Base-by-base conservation (phyloP, 176 grass and related monocot genomes). In the Lolium rigidum region DNA sequence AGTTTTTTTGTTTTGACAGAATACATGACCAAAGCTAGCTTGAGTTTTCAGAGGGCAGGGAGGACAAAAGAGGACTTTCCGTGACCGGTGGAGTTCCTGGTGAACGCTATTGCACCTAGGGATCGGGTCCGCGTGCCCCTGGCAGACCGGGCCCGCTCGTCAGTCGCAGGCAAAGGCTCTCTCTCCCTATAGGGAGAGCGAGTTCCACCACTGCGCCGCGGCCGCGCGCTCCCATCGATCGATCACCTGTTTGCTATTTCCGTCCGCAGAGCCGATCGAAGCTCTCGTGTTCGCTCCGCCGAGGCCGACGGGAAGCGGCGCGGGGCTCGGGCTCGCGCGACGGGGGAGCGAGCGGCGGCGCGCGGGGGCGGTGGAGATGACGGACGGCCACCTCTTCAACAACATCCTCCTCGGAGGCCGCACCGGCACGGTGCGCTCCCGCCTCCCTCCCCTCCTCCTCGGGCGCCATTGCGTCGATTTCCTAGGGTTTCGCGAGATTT, bases 321-420 rank as follows among this genome's bases (percentile, higher is more conserved):
- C 83, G n/a, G n/a, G 83, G 81, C 48, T 43, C 41, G 41, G 67
- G 46, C 9, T 15, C 55, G 47, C 6, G 31, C 55, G 55, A 54
- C 4, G 64, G 37, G 70, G 4, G 39, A 54, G 44, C 58, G 4
- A 59, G 80, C 24, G 80, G 49, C 70, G 54, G 38, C 78, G 15
- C 31, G 31, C 31, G 48, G 37, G 74, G 83, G 81, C 48, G 51
- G 31, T 2, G 31, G 84, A 82, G 66, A 95, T 95, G 91, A 52
- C 93, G 69, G 93, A 95, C 74, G 93, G 93, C 5, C 96, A 94
- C 70, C 57, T 81, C 62, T 98, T 95, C 88, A 89, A 90, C 69
- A 90, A 82, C 80, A 95, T 98, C 81, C 88, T 94, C 74, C 93
- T 98, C 79, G 93, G 96, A 39, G 96, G 91, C 55, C 88, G 93